phyloP scores from a whole-genome alignment of 345 rosid genomes.

The Bretschneidera sinensis region DNA sequence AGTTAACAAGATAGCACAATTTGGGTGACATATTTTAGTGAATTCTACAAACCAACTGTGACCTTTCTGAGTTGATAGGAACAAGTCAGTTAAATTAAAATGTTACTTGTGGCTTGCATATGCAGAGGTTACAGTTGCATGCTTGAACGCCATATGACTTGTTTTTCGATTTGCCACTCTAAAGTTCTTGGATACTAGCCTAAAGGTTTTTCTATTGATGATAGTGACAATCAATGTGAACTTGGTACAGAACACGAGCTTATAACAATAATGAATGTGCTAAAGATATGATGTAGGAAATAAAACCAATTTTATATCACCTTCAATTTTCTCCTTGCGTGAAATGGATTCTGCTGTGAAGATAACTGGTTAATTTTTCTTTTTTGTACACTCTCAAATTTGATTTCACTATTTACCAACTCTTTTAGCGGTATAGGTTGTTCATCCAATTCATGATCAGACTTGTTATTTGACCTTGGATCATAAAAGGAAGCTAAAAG shows the following conservation, averaged over 20 bases:
- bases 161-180: no score
- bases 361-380: background rate
- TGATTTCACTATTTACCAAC: no score
- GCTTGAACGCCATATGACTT: background rate
- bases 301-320: background rate
- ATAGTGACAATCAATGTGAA: background rate
- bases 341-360: background rate
- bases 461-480: constrained; percentile 48
- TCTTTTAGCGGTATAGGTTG: constrained; percentile 34
- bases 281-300: background rate
- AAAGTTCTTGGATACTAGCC: no score
- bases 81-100: no score
- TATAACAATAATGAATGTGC: background rate
- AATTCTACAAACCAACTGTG: no score
- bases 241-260: background rate
- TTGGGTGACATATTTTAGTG: no score
- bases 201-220: background rate
- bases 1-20: no score
- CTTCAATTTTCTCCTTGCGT: background rate
- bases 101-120: no score
- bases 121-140: background rate
- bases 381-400: background rate
- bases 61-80: no score
- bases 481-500: constrained; percentile 65
- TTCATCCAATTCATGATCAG: constrained; percentile 73